Evolutionary conservation across 257 asterid genomes (phyloP).

Genomic region (Schizonepeta tenuifolia): DNA sequence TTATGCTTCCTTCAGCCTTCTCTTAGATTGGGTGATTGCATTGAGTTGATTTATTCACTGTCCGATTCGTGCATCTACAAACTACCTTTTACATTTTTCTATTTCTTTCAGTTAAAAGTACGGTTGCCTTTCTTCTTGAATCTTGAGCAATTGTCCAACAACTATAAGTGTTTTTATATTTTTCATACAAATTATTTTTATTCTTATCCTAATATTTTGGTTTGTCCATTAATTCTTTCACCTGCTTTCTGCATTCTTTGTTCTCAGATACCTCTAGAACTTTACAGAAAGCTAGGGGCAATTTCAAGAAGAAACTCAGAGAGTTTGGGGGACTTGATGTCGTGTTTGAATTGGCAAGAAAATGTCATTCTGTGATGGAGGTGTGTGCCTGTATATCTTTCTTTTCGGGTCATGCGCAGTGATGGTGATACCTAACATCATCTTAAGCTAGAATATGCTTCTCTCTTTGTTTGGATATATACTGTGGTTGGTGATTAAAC

Average conservation of each 20-base stretch:
- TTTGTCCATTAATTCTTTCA: background rate
- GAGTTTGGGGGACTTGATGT: slow-evolving; percentile 88
- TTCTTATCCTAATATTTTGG: slow-evolving; percentile 1
- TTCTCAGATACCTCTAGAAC: slow-evolving; percentile 65
- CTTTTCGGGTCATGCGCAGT: background rate
- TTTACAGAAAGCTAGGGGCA: slow-evolving; percentile 55
- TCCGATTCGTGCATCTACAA: slow-evolving; percentile 5
- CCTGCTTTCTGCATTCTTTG: slow-evolving; percentile 12
- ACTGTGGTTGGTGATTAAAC: slow-evolving; percentile 20
- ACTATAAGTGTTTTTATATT: background rate
- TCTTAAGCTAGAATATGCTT: background rate
- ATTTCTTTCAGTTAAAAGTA: background rate
- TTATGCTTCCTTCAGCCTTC: background rate
- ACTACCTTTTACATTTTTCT: slow-evolving; percentile 2
- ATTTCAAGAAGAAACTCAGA: slow-evolving; percentile 77
- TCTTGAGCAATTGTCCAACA: too few species aligned
- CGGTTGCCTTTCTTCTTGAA: background rate
- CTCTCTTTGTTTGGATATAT: background rate
- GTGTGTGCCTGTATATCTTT: slow-evolving; percentile 54
- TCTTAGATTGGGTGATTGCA: background rate
- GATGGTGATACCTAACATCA: background rate
- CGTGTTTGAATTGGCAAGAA: slow-evolving; percentile 75
- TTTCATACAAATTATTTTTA: background rate
- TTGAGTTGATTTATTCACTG: slow-evolving; percentile 2
- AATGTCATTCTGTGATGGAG: slow-evolving; percentile 68